Base-by-base conservation (phyloP, 2,329 filamentous ascomycete species). In the Piedraia hortae region DNA sequence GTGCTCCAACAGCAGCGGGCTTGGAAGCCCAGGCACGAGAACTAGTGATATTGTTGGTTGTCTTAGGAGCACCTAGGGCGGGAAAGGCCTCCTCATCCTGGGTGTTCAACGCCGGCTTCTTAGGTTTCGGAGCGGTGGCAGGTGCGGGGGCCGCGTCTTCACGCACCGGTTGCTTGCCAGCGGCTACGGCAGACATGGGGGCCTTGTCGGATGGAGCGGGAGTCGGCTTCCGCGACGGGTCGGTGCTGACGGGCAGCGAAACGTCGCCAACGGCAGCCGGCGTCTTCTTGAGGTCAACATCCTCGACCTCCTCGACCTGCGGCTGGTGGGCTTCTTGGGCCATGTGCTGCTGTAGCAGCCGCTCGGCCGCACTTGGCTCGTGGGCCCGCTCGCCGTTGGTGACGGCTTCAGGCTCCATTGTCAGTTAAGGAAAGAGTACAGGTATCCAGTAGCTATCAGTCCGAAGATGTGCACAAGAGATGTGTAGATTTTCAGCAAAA, bases 81-180 rank as follows among this genome's bases (percentile, higher is more conserved):
- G 85, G 85, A 57, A 97, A 97, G 27, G 74, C 54, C 47, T 93
- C 80, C 41, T 88, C 73, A 10, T 75, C 89, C 38, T 74, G 61
- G 10, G 75, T 80, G 45, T 93, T 75, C 29, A 91, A 51, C 23
- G 55, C 36, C 19, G 49, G 33, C 25, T 37, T 36, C 12, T 30
- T 37, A 15, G 29, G 21, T 15, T 8, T 33, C 21, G 39, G 42
- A 2, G 24, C 25, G 18, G 23, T 28, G 10, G 7, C 16, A 7
- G 16, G 16, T n/a, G 19, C 19, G 15, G 19, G 11, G 11, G 22
- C 22, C n/a, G n/a, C n/a, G 23, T 50, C 43, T 15, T 54, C 45
- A 25, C 60, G 52, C 16, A 53, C 54, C 42, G 67, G 68, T 41
- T 71, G 63, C 52, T 74, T 77, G 23, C 60, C 63, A 19, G 62